Evolutionary conservation across 1,139 yeast species (phyloP).

Genomic region (Meyerozyma smithsonii): DNA sequence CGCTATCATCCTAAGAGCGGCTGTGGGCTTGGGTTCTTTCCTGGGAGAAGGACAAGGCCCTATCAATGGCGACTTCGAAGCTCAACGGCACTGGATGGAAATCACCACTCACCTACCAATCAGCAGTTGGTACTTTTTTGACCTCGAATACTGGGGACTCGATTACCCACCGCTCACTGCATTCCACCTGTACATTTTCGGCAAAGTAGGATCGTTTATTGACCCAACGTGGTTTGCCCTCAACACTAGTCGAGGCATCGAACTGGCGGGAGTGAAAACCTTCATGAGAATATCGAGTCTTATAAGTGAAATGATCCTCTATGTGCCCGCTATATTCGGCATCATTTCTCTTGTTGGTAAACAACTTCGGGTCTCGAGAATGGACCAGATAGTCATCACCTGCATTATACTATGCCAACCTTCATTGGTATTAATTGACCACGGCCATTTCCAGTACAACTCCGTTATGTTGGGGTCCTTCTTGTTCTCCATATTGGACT

Average conservation of each 20-base stretch:
- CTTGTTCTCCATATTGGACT: constrained; percentile 59
- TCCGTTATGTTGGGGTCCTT: constrained; percentile 90
- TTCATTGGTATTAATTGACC: constrained; percentile 77
- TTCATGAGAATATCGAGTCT: constrained; percentile 82
- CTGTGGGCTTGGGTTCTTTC: constrained; percentile 84
- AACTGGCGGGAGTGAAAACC: constrained; percentile 60
- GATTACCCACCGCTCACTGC: constrained; percentile 98
- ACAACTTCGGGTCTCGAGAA: constrained; percentile 48
- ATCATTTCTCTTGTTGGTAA: constrained; percentile 66
- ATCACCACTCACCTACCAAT: constrained; percentile 74
- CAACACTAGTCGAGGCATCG: constrained; percentile 70
- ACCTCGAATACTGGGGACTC: constrained; percentile 89
- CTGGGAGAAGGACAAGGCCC: constrained; percentile 73
- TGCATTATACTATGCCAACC: constrained; percentile 80
- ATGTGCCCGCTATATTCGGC: constrained; percentile 75
- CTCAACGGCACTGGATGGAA: constrained; percentile 98
- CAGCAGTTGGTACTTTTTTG: constrained; percentile 81
- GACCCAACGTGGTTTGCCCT: constrained; percentile 74
- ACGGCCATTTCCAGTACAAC: constrained; percentile 96
- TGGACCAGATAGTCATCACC: constrained; percentile 73
- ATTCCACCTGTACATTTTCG: constrained; percentile 79
- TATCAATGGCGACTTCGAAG: constrained; percentile 93
- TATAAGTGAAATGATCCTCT: constrained; percentile 66
- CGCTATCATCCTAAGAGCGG: constrained; percentile 73
- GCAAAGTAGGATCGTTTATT: constrained; percentile 62